A percentile compares a stretch with the other conserved stretches of the same genome.
Conservation (phyloP, 164 flowering plant species). For the Magnolia officinalis region DNA sequence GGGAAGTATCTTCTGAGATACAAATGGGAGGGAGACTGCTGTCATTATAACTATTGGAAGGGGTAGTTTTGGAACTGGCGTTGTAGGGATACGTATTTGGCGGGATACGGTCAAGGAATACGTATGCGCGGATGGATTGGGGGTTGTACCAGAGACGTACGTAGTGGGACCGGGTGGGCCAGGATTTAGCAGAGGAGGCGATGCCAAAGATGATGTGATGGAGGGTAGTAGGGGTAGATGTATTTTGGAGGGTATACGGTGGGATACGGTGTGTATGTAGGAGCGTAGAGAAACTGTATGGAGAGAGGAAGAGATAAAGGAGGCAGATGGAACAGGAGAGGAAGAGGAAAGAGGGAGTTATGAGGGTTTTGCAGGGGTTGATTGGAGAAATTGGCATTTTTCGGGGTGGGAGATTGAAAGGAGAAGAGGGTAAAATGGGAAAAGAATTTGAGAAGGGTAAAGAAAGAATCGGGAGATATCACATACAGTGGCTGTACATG, state of each 20-base stretch:
- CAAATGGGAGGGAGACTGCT: constrained; percentile 36
- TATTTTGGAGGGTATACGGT: neutral
- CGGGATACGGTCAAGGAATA: constrained; percentile 52
- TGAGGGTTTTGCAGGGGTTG: constrained; percentile 8
- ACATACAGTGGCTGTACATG: too few species aligned
- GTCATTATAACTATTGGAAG: neutral
- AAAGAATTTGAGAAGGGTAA: neutral
- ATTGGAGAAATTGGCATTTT: neutral
- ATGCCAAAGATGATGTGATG: constrained; percentile 64
- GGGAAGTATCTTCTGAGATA: constrained; percentile 49
- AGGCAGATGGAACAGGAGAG: constrained; percentile 25
- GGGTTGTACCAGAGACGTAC: constrained; percentile 62
- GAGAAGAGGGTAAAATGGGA: neutral
- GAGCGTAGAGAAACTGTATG: constrained; percentile 11
- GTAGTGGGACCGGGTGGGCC: constrained; percentile 36
- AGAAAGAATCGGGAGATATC: too few species aligned
- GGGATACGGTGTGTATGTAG: neutral
- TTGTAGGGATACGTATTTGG: neutral
- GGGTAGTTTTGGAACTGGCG: neutral
- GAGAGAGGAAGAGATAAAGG: constrained; percentile 22
- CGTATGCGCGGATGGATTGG: constrained; percentile 40
- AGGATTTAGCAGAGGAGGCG: constrained; percentile 57
- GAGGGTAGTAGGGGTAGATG: constrained; percentile 29
- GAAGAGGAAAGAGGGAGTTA: constrained; percentile 25
- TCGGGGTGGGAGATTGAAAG: neutral